phyloP scores from a whole-genome alignment of 179 eudicot species.

The Silene noctiflora region DNA sequence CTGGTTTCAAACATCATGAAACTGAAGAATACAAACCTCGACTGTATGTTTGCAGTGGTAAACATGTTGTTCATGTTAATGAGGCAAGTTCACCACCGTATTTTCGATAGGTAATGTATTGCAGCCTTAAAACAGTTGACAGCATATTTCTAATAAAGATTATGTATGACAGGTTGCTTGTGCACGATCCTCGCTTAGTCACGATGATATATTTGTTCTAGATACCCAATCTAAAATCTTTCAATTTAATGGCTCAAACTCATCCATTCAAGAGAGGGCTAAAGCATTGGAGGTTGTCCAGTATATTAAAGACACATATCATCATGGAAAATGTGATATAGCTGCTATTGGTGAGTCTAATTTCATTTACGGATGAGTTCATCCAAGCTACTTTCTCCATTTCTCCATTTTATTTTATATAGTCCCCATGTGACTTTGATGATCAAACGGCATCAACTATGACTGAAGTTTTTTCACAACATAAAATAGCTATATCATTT shows the following conservation, averaged over 20 bases:
- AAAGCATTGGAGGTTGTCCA: constrained; percentile 97
- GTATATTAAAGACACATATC: constrained; percentile 83
- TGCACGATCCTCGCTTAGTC: constrained; percentile 91
- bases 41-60: constrained; percentile 75
- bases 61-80: constrained; percentile 87
- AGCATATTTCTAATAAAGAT: constrained; percentile 1
- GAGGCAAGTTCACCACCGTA: constrained; percentile 54
- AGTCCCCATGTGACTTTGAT: not conserved
- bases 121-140: constrained; percentile 11
- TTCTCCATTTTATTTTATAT: too few relatives aligned
- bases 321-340: constrained; percentile 91
- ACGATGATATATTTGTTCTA: constrained; percentile 84
- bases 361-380: not conserved
- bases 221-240: constrained; percentile 88
- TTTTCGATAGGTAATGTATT: constrained; percentile 1
- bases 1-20: constrained; percentile 91
- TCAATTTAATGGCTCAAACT: constrained; percentile 92
- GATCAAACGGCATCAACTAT: not conserved
- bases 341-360: constrained; percentile 74
- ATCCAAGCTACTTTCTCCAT: too few relatives aligned
- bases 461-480: not conserved
- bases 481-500: not conserved
- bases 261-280: constrained; percentile 97
- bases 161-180: constrained; percentile 66
- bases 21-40: constrained; percentile 72